These are phyloP conservation scores for Lentinula novae-zelandiae DNA, from an alignment of 1,284 basidiomycete species.

Conservation along the genomic window DNA sequence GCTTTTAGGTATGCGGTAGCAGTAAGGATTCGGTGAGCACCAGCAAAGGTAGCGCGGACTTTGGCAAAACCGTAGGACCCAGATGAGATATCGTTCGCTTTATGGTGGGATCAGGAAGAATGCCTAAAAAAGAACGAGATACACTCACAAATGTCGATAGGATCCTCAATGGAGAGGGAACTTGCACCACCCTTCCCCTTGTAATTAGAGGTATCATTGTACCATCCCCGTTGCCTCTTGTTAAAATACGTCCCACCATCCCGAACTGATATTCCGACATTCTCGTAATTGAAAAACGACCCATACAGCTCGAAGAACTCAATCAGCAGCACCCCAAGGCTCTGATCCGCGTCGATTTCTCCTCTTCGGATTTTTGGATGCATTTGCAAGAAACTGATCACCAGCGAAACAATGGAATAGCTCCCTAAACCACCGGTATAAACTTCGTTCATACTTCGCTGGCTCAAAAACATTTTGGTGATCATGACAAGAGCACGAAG, in stretches of 20 bases:
- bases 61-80: constrained; percentile 84
- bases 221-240: constrained; percentile 81
- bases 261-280: constrained; percentile 87
- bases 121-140: constrained; percentile 3
- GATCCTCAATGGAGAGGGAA: constrained; percentile 89
- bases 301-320: constrained; percentile 99
- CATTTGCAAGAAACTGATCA: constrained; percentile 92
- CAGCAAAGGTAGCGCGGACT: constrained; percentile 81
- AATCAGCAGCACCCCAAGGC: constrained; percentile 89
- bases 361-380: constrained; percentile 91
- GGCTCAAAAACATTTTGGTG: constrained; percentile 87
- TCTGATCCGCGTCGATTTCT: constrained; percentile 84
- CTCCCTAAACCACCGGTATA: constrained; percentile 93
- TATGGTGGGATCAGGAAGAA: constrained; percentile 5
- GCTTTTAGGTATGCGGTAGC: constrained; percentile 55
- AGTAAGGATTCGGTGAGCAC: constrained; percentile 83
- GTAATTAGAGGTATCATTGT: constrained; percentile 15
- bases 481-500: constrained; percentile 81
- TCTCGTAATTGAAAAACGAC: constrained; percentile 86
- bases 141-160: constrained; percentile 81
- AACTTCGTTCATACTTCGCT: constrained; percentile 95
- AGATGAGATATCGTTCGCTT: constrained; percentile 91
- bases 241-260: constrained; percentile 83
- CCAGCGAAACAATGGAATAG: constrained; percentile 92
- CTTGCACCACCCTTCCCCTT: constrained; percentile 36